Evolutionary conservation across 495 filamentous ascomycete genomes (phyloP), one percentile per base, ranked within the genome.

Genomic region (Lasiosphaeria miniovina): DNA sequence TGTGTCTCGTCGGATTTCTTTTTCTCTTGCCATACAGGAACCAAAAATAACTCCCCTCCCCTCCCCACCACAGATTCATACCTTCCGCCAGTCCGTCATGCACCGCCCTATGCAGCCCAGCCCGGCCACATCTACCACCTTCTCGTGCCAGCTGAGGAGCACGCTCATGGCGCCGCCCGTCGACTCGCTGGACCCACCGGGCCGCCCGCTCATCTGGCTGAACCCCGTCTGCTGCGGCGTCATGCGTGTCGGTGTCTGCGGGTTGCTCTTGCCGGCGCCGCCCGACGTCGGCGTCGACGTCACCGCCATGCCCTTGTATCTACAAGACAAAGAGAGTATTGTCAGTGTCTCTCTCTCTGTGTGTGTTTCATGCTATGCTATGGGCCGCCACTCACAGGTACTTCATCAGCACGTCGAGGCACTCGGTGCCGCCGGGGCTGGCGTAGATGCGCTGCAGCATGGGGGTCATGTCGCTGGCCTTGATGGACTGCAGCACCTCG

Each of bases 141-240:
- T 96, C 82, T 97, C 92, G 68, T 96, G 92, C 92, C 92, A 97
- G 69, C 88, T 95, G 63, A 97, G 75, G 67, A 97, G 68, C 49
- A 97, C 92, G 64, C 92, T 96, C 92, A 96, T 96, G 49, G 87
- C 88, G 65, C 90, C 85, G 51, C 91, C 90, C 63, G 89, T 88
- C 58, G 88, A 88, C 59, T 93, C 90, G 64, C 84, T 86, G 17
- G 82, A 36, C 6, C 57, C 84, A 17, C 86, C 80, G 45, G 87
- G 84, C 43, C 91, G 79, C 12, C 77, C 77, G 56, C 88, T 85
- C 62, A 93, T 83, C 74, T 96, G 92, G 63, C 88, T 90, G 76
- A 96, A 96, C 5, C 68, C 90, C 5, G 92, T 96, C 54, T 81
- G 76, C 74, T 96, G 91, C 36, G 91, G 91, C 40, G 89, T 88